Percentiles rank a stretch among this genome's conserved stretches.
Evolutionary conservation across 306 rosid species (phyloP).

Genomic region (Trichosanthes cucumerina): DNA sequence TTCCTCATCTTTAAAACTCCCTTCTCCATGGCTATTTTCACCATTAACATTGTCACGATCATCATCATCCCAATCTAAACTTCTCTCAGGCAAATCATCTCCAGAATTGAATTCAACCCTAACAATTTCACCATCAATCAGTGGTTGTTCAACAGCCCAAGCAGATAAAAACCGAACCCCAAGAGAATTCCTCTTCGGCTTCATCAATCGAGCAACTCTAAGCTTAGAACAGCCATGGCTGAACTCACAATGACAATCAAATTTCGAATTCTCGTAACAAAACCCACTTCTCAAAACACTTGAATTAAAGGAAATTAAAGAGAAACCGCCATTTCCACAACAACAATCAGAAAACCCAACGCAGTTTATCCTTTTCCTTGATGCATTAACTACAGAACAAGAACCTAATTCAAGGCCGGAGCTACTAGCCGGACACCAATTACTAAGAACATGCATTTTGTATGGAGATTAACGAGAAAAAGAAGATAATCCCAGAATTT

Average conservation of each 20-base stretch:
- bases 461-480: background rate
- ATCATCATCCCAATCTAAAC: conserved; percentile 19
- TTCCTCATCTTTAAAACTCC: conserved; percentile 14
- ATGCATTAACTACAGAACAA: conserved; percentile 15
- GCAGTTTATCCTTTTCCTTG: conserved; percentile 27
- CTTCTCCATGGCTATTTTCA: conserved; percentile 13
- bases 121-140: conserved; percentile 26
- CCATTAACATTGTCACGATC: conserved; percentile 2
- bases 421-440: conserved; percentile 23
- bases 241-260: conserved; percentile 36
- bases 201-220: conserved; percentile 28
- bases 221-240: conserved; percentile 24
- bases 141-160: conserved; percentile 41
- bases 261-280: conserved; percentile 23
- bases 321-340: conserved; percentile 14
- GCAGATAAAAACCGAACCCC: conserved; percentile 37
- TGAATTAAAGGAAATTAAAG: conserved; percentile 23
- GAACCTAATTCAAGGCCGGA: conserved; percentile 26
- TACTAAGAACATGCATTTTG: conserved; percentile 39
- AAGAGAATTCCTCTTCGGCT: conserved; percentile 26
- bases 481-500: conserved; percentile 3
- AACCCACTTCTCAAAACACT: conserved; percentile 18
- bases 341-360: conserved; percentile 27
- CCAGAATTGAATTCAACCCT: conserved; percentile 18
- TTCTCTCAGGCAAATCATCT: conserved; percentile 12